phyloP scores from a whole-genome alignment of 129 eudicot genomes.

The Ambrosia trifida region DNA sequence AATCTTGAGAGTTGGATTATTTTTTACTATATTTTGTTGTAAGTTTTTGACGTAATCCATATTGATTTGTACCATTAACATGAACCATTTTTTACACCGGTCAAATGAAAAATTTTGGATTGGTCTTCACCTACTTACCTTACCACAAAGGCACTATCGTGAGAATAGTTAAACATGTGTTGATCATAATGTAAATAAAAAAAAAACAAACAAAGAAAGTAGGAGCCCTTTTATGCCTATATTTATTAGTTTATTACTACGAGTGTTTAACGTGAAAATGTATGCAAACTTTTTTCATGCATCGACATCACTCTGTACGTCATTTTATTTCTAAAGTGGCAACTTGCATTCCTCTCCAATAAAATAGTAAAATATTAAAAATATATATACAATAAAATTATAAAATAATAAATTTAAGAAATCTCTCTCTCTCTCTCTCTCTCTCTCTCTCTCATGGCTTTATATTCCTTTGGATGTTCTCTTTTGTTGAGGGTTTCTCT shows the following conservation, averaged over 20 bases:
- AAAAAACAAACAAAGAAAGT: too few relatives aligned
- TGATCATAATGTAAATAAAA: too few relatives aligned
- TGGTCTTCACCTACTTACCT: too few relatives aligned
- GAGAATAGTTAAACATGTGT: too few relatives aligned
- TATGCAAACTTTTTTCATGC: not conserved
- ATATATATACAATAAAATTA: not conserved
- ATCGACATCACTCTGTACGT: not conserved
- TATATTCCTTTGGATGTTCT: slow-evolving; percentile 1
- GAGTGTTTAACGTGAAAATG: not conserved
- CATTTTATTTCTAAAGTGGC: not conserved
- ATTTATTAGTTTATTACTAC: not conserved
- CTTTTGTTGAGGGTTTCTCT: slow-evolving; percentile 4
- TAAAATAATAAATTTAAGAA: not conserved
- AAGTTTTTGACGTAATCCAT: too few relatives aligned
- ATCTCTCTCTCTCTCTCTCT: not conserved
- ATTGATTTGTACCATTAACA: too few relatives aligned
- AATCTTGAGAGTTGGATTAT: too few relatives aligned
- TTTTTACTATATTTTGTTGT: too few relatives aligned
- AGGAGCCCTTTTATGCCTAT: too few relatives aligned
- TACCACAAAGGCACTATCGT: too few relatives aligned
- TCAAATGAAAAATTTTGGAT: too few relatives aligned
- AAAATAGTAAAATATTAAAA: not conserved
- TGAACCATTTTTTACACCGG: too few relatives aligned
- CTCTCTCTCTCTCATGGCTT: not conserved
- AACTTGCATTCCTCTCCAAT: not conserved